Evolutionary conservation across 2,329 filamentous ascomycete genomes (phyloP).

Genomic region (Aspergillus neotritici): DNA sequence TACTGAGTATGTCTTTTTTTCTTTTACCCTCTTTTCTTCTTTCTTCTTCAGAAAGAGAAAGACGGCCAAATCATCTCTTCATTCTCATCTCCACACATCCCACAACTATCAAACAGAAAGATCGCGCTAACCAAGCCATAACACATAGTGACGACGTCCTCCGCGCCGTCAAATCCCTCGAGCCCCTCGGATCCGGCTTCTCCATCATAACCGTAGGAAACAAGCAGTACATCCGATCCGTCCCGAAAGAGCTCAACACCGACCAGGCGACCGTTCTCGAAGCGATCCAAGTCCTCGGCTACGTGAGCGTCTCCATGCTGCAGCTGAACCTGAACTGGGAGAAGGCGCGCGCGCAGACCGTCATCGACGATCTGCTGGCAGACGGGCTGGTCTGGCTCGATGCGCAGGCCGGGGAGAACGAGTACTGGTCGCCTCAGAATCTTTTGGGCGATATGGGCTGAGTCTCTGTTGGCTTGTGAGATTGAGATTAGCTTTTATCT

Average conservation of each 20-base stretch:
- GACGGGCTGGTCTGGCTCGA: constrained; percentile 95
- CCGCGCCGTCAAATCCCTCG: constrained; percentile 78
- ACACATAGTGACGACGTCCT: constrained; percentile 71
- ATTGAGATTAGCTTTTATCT: constrained; percentile 1
- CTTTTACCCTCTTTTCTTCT: constrained; percentile 1
- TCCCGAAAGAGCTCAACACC: constrained; percentile 90
- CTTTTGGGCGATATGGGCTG: constrained; percentile 39
- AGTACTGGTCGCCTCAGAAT: constrained; percentile 69
- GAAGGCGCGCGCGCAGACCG: constrained; percentile 74
- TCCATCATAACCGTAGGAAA: constrained; percentile 76
- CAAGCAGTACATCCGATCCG: constrained; percentile 80
- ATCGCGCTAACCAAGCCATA: neutral
- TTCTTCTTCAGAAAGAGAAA: neutral
- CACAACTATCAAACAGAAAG: too few relatives aligned
- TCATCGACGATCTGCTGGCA: constrained; percentile 80
- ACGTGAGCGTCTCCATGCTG: constrained; percentile 84
- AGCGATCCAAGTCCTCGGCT: constrained; percentile 82
- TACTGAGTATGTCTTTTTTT: constrained; percentile 57
- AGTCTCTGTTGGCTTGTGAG: constrained; percentile 7
- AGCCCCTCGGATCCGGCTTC: constrained; percentile 83
- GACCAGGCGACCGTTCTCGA: constrained; percentile 92
- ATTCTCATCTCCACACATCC: too few relatives aligned
- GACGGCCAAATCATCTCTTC: too few relatives aligned
- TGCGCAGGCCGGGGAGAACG: constrained; percentile 73
- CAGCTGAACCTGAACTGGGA: constrained; percentile 83